Percentiles rank a stretch among this genome's conserved stretches.
phyloP scores from a whole-genome alignment of 179 eudicot genomes.

The Spinacia oleracea region DNA sequence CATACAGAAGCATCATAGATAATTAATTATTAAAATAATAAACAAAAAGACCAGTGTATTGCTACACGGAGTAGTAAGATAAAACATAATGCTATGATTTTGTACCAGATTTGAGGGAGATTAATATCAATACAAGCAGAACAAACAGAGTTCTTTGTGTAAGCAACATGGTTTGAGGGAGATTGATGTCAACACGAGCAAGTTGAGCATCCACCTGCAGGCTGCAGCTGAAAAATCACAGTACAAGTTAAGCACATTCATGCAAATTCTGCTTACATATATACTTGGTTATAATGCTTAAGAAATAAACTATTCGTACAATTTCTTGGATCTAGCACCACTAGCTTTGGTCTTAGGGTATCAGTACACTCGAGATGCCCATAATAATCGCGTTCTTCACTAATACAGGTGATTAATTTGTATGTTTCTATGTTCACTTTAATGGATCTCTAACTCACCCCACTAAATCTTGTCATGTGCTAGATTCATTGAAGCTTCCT shows the following conservation, averaged over 20 bases:
- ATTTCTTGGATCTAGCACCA: slow-evolving; percentile 5
- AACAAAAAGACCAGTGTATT: no score
- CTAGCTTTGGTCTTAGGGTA: neutral
- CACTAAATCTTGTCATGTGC: slow-evolving; percentile 1
- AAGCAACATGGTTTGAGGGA: slow-evolving; percentile 16
- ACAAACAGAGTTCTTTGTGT: neutral
- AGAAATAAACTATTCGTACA: neutral
- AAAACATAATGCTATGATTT: neutral
- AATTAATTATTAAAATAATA: neutral
- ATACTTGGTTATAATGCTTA: neutral
- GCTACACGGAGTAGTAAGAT: no score
- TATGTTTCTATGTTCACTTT: neutral
- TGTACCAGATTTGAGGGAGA: slow-evolving; percentile 27
- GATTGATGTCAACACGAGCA: no score
- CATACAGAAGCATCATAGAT: neutral
- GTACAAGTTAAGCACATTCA: neutral
- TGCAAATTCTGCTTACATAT: neutral
- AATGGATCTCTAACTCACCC: slow-evolving; percentile 1
- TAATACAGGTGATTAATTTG: neutral
- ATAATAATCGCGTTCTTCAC: no score
- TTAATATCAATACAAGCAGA: slow-evolving; percentile 12
- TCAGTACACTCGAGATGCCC: no score
- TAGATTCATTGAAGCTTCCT: neutral
- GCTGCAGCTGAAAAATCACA: neutral
- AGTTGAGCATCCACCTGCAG: neutral